Base-by-base conservation (phyloP, 805 yeast genomes). In the Metschnikowia santaceciliae region DNA sequence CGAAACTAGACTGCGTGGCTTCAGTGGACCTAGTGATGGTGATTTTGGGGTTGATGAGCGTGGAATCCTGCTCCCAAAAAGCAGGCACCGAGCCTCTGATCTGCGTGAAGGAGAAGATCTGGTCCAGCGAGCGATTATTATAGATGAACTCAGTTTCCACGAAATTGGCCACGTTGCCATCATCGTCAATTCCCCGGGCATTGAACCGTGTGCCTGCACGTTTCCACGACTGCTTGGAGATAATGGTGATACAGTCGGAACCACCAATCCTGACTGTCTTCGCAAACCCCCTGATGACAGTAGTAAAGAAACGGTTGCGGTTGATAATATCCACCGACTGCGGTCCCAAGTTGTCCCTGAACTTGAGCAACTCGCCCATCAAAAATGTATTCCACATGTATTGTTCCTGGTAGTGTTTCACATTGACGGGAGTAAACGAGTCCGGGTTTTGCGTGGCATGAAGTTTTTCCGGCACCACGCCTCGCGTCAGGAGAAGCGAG, bases 321-420 rank as follows among this genome's bases (percentile, higher is more conserved):
- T 91, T 96, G 49, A 94, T 64, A 11, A 78, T 71, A 34, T 71
- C 71, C 57, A 81, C 86, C 32, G 83, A 81, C 17, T 72, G 78
- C 4, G 73, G 71, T 37, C 85, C 91, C 49, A 90, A 70, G 50
- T 86, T 85, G 54, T 84, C 77, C 54, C 96, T 76, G 67, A 86
- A 91, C 42, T 80, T 77, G 54, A 89, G 74, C 46, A 92, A 78
- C 55, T 90, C 96, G 49, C 83, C 79, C 84, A 91, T 85, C 84
- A 94, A 81, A 65, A 88, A 92, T 6, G 87, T 79, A 66, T 94
- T 94, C 99, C 99, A 94, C 98, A 94, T 92, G 64, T 88, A 94
- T 58, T 90, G 91, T 46, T 82, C 83, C 63, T 86, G 92, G 58
- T 81, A 85, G 42, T 87, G 74, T 30, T 64, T 64, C 4, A 53